phyloP scores from a whole-genome alignment of 2,329 filamentous ascomycete genomes.

The Aspergillus sp. region DNA sequence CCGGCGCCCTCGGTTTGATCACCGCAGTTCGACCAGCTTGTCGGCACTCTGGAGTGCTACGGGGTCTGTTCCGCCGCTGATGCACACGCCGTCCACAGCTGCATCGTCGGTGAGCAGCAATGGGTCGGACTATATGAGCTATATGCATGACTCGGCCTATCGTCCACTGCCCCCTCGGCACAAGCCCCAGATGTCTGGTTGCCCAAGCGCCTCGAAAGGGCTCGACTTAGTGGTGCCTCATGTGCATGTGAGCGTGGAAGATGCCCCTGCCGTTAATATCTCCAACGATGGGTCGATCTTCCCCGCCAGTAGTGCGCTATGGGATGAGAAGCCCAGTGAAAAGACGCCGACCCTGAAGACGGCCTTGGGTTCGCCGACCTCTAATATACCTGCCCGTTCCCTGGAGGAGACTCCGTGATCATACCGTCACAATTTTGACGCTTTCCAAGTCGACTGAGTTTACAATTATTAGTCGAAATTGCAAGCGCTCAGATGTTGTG shows the following conservation, averaged over 20 bases:
- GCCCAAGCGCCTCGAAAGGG: slow-evolving; percentile 34
- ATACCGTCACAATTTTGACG: not conserved
- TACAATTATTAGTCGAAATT: not conserved
- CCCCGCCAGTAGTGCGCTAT: slow-evolving; percentile 32
- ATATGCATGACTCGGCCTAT: slow-evolving; percentile 28
- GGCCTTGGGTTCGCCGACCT: slow-evolving; percentile 1
- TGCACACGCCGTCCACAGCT: slow-evolving; percentile 40
- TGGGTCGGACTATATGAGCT: slow-evolving; percentile 35
- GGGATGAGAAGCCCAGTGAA: slow-evolving; percentile 21
- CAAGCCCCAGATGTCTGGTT: slow-evolving; percentile 41
- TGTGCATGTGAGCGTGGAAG: slow-evolving; percentile 21
- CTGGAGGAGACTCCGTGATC: slow-evolving; percentile 2
- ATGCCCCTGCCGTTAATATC: slow-evolving; percentile 20
- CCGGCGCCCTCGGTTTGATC: slow-evolving; percentile 22
- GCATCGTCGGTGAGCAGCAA: slow-evolving; percentile 43
- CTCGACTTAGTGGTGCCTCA: slow-evolving; percentile 46
- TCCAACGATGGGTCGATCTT: slow-evolving; percentile 31
- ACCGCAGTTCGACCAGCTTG: slow-evolving; percentile 36
- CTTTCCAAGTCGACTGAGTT: not conserved
- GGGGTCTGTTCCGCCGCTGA: slow-evolving; percentile 34
- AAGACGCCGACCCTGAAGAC: slow-evolving; percentile 18
- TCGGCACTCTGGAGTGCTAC: slow-evolving; percentile 30
- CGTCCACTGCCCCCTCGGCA: slow-evolving; percentile 44
- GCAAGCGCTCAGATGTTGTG: not conserved
- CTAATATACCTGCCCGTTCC: slow-evolving; percentile 3